These are phyloP conservation scores for Diutina catenulata DNA, from an alignment of 1,139 yeast genomes.

Conservation along the genomic window DNA sequence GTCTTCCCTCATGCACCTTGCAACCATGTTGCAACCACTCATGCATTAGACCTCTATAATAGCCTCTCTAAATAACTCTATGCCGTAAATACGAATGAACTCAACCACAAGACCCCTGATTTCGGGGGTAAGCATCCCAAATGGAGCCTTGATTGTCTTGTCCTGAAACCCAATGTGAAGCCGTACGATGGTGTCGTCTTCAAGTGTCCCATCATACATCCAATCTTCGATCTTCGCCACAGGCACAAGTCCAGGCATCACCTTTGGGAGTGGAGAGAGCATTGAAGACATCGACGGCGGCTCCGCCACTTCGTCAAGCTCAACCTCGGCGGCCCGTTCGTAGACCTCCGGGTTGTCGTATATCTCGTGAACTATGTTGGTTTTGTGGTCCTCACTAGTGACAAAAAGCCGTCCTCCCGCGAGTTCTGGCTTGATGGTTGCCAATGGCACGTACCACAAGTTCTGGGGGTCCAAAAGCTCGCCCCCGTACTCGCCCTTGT, in stretches of 20 bases:
- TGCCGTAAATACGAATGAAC: constrained; percentile 30
- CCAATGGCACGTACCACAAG: constrained; percentile 32
- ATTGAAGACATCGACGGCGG: constrained; percentile 8
- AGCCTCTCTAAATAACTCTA: constrained; percentile 15
- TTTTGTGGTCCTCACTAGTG: neutral
- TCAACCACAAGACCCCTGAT: constrained; percentile 23
- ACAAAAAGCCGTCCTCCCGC: constrained; percentile 29
- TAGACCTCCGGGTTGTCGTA: neutral
- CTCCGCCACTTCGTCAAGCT: constrained; percentile 17
- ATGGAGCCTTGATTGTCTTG: constrained; percentile 9
- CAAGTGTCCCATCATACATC: constrained; percentile 14
- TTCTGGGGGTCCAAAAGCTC: constrained; percentile 47
- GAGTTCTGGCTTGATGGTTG: constrained; percentile 19
- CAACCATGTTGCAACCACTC: neutral
- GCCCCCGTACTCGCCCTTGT: constrained; percentile 72
- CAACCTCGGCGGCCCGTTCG: neutral
- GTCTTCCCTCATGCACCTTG: too few relatives aligned
- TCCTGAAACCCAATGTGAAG: constrained; percentile 9
- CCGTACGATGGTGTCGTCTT: constrained; percentile 12
- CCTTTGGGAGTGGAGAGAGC: constrained; percentile 8
- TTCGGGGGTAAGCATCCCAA: constrained; percentile 12
- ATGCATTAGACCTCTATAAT: constrained; percentile 6
- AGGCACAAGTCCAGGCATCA: constrained; percentile 19
- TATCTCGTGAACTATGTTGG: neutral
- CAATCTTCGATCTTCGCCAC: constrained; percentile 27